Base-by-base conservation (phyloP, 2,329 filamentous ascomycete species). In the Colletotrichum siamense region DNA sequence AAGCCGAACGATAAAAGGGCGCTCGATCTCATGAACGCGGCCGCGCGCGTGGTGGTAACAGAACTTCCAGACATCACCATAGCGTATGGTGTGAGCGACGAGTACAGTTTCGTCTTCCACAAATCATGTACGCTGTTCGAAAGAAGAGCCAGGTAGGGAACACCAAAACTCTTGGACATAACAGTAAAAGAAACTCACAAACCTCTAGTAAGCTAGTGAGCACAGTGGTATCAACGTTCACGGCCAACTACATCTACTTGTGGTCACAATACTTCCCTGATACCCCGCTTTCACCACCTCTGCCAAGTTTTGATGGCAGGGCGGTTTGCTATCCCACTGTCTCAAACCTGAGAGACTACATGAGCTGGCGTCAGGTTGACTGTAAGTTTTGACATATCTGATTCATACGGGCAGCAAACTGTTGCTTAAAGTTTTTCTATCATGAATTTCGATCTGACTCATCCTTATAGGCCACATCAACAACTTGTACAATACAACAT, bases 401-500 rank as follows among this genome's bases (percentile, higher is more conserved):
- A 52, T 10, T 52, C 36, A 10, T 52, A 13, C 44, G n/a, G 44
- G 44, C 44, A 22, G n/a, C 44, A 52, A 52, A 52, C 6, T 22
- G 44, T 52, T 52, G n/a, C 10, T 52, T 52, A 1, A 1, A 15
- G 16, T 9, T 36, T 9, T 63, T 13, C 5, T 36, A 36, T 59
- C 30, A 18, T 28, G 28, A 32, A 30, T 9, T 1, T 6, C 26
- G 15, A 65, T 13, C 13, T 32, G 26, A 28, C 79, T 81, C 76
- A 83, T 44, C 5, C 13, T 28, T 0, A 12, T 76, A 96, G 95
- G 95, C 79, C 97, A 99, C 83, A 98, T 99, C 81, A 99, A 99
- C 85, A 99, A 99, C 82, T 91, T 99, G 6, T 99, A 98, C 85
- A 99, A 99, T 83, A 99, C 97, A 0, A 95, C 95, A 0, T 99